These are phyloP conservation scores for Gossypium schwendimanii DNA, from an alignment of 441 rosid species.

Conservation along the genomic window DNA sequence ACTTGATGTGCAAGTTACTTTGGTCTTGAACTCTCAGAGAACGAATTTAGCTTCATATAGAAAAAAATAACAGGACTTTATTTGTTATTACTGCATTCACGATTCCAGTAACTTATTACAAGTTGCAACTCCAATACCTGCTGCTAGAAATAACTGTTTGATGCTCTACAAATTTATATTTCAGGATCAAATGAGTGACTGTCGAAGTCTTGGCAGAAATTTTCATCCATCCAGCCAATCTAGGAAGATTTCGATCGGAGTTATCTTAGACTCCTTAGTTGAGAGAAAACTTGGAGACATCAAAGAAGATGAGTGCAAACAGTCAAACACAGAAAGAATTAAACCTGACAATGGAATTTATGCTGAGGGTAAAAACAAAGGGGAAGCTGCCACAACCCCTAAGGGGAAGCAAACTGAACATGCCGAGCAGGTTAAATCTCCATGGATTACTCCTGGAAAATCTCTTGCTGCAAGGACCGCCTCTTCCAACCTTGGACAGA, in stretches of 20 bases:
- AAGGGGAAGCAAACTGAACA: constrained; percentile 31
- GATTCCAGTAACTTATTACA: neutral
- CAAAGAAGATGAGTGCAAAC: constrained; percentile 27
- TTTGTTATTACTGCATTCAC: neutral
- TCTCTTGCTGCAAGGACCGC: constrained; percentile 30
- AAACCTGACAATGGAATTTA: constrained; percentile 25
- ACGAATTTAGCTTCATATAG: neutral
- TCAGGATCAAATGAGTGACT: constrained; percentile 53
- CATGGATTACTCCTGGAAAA: constrained; percentile 51
- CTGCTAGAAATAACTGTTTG: neutral
- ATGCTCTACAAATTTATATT: constrained; percentile 15
- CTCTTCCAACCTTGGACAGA: constrained; percentile 25
- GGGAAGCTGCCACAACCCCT: constrained; percentile 23
- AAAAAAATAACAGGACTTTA: neutral
- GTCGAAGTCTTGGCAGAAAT: constrained; percentile 48
- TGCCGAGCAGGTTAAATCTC: constrained; percentile 34
- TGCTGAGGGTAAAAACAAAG: constrained; percentile 26
- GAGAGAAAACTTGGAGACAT: constrained; percentile 31
- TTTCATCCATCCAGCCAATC: constrained; percentile 55
- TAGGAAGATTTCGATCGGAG: constrained; percentile 77
- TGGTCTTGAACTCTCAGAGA: neutral
- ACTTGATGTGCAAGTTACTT: neutral
- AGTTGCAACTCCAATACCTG: neutral
- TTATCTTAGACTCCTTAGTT: constrained; percentile 39
- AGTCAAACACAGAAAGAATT: constrained; percentile 23